Percentiles rank a stretch among this genome's conserved stretches.
These are phyloP conservation scores for Rhodotorula kratochvilovae DNA, from an alignment of 768 basidiomycete species.

Conservation along the genomic window DNA sequence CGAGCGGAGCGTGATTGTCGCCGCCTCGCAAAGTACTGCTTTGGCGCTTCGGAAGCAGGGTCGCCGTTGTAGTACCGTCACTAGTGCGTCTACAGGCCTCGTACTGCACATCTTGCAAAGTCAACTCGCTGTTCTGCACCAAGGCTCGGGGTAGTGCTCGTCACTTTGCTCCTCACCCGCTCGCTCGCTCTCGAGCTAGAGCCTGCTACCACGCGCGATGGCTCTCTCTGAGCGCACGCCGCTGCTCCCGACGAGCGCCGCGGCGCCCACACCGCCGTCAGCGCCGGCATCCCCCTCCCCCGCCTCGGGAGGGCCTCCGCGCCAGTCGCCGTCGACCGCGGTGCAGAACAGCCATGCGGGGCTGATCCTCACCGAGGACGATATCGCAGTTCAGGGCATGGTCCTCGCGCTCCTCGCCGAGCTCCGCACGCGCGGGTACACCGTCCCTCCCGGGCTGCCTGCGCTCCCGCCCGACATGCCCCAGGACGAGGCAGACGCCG, in stretches of 20 bases:
- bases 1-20: too few relatives aligned
- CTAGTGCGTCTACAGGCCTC: too few relatives aligned
- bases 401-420: slow-evolving; percentile 35
- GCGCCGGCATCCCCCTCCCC: background rate
- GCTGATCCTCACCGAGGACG: slow-evolving; percentile 35
- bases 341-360: slow-evolving; percentile 13
- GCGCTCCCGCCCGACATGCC: slow-evolving; percentile 35
- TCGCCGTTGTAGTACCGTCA: too few relatives aligned
- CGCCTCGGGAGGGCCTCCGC: background rate
- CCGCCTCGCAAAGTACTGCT: too few relatives aligned
- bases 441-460: slow-evolving; percentile 24
- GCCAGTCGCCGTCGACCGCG: background rate
- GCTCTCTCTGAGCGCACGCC: background rate
- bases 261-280: background rate
- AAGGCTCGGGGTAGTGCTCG: too few relatives aligned
- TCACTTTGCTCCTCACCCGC: background rate
- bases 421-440: slow-evolving; percentile 27
- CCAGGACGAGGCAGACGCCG: slow-evolving; percentile 33
- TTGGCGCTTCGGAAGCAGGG: too few relatives aligned
- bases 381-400: slow-evolving; percentile 38
- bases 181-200: background rate
- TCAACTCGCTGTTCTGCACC: too few relatives aligned
- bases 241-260: background rate
- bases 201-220: background rate
- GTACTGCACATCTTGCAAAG: too few relatives aligned